Evolutionary conservation across 148 eudicot species (phyloP).

Genomic region (Silene latifolia): DNA sequence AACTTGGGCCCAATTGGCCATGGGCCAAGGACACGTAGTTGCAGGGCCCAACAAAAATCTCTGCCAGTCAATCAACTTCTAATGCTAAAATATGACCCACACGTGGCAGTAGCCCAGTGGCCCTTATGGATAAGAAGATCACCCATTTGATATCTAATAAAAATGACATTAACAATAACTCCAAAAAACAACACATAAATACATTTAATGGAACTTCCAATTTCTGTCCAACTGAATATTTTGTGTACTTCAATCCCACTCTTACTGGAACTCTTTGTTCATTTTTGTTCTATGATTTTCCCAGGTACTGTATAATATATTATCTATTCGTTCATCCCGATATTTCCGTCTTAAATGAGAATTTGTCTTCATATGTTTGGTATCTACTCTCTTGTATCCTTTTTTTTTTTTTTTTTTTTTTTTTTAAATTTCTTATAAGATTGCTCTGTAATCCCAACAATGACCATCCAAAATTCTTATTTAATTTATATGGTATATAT

Average conservation of each 20-base stretch:
- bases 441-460: too few relatives aligned
- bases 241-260: background rate
- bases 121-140: conserved; percentile 32
- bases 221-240: background rate
- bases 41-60: conserved; percentile 9
- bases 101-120: conserved; percentile 36
- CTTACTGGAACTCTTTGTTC: too few relatives aligned
- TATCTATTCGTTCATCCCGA: background rate
- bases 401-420: too few relatives aligned
- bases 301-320: background rate
- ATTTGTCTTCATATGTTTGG: too few relatives aligned
- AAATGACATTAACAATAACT: too few relatives aligned
- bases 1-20: background rate
- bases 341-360: too few relatives aligned
- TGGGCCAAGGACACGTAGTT: background rate
- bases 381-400: too few relatives aligned
- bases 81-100: conserved; percentile 2
- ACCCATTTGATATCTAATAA: background rate
- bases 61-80: conserved; percentile 12
- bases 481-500: too few relatives aligned
- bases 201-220: background rate
- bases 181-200: background rate
- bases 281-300: background rate
- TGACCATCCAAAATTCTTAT: too few relatives aligned
- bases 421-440: too few relatives aligned